Percentiles rank a stretch among this genome's conserved stretches.
phyloP scores from a whole-genome alignment of 345 rosid species.

The Rubroshorea leprosula region DNA sequence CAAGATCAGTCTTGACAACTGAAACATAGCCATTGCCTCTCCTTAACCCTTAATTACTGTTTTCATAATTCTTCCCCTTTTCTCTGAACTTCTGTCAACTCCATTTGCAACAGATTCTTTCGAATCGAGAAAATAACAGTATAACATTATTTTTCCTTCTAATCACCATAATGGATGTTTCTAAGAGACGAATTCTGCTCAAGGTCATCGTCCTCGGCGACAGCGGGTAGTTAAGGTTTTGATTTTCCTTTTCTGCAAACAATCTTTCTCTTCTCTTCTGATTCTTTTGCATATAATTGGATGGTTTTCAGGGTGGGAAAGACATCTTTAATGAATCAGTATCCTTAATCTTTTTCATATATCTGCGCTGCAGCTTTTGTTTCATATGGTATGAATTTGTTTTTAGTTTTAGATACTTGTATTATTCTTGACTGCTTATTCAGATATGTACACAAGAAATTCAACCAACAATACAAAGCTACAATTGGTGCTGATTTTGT shows the following conservation, averaged over 20 bases:
- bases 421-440: conserved; percentile 5
- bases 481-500: conserved; percentile 94
- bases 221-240: conserved; percentile 57
- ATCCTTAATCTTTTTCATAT: conserved; percentile 42
- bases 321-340: conserved; percentile 91
- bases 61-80: no score
- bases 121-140: neutral
- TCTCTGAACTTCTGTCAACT: no score
- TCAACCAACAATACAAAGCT: conserved; percentile 72
- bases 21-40: no score
- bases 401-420: neutral
- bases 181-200: conserved; percentile 63
- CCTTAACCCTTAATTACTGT: no score
- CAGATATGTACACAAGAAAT: conserved; percentile 82
- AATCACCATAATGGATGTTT: conserved; percentile 32
- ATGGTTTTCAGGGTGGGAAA: conserved; percentile 82
- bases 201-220: conserved; percentile 89
- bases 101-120: neutral
- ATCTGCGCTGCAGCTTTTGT: neutral
- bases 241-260: neutral
- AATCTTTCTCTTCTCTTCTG: neutral
- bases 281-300: neutral
- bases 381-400: neutral
- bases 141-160: neutral
- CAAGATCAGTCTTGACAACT: no score